Evolutionary conservation across 2,329 filamentous ascomycete species (phyloP).

Genomic region (Pseudophaeomoniella oleicola): DNA sequence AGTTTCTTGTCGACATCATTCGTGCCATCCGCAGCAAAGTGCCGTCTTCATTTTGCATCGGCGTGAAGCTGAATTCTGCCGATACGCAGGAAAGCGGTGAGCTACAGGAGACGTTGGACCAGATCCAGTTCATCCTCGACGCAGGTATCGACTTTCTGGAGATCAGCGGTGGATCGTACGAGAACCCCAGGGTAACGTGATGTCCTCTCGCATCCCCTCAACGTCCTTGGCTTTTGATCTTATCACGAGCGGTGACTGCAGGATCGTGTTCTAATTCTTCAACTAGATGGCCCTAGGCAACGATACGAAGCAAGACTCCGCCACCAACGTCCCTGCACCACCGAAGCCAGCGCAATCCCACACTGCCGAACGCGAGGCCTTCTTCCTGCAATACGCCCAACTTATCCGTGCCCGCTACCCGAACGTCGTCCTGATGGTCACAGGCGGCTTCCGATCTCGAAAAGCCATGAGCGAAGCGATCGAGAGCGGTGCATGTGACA

Average conservation of each 20-base stretch:
- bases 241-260: no score
- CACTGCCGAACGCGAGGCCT: neutral
- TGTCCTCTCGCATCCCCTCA: no score
- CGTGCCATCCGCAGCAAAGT: neutral
- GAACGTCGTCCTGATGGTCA: neutral
- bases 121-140: neutral
- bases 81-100: neutral
- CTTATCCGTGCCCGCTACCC: neutral
- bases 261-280: no score
- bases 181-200: no score
- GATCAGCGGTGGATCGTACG: neutral
- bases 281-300: no score
- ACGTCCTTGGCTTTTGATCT: neutral
- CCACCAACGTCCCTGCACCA: no score
- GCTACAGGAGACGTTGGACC: neutral
- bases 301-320: no score
- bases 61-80: neutral
- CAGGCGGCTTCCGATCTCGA: neutral
- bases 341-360: no score
- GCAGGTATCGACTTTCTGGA: neutral
- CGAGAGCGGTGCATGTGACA: neutral
- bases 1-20: neutral
- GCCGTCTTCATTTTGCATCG: neutral
- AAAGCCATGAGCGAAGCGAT: neutral
- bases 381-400: neutral